A percentile compares a stretch with the other conserved stretches of the same genome.
Conservation (phyloP, 2,329 filamentous ascomycete species). For the Stenocarpella maydis region DNA sequence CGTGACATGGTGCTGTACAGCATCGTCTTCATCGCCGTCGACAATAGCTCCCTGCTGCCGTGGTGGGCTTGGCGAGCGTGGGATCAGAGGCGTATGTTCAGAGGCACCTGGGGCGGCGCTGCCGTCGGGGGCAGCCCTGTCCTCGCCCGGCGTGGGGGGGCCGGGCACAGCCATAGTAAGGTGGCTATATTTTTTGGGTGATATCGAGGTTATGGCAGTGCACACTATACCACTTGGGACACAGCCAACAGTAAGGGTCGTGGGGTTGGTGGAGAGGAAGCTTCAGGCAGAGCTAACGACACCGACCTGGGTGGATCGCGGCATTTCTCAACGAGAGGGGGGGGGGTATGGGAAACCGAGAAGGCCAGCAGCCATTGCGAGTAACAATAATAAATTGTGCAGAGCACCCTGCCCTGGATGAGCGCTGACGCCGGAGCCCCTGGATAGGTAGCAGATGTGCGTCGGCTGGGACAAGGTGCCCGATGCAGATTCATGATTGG, state of each 20-base stretch:
- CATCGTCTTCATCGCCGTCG: slow-evolving; percentile 18
- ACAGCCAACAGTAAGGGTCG: not conserved
- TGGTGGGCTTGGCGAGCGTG: not conserved
- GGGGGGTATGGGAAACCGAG: not conserved
- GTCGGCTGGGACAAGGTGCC: not conserved
- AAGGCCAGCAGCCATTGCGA: slow-evolving; percentile 11
- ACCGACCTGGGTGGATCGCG: not conserved
- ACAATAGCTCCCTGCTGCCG: not conserved
- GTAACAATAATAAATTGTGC: not conserved
- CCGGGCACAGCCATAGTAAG: not conserved
- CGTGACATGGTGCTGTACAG: slow-evolving; percentile 36
- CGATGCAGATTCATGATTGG: slow-evolving; percentile 18
- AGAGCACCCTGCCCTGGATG: not conserved
- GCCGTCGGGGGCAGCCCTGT: slow-evolving; percentile 7
- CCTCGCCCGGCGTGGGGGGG: not conserved
- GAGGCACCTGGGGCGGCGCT: slow-evolving; percentile 32
- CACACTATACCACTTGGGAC: not conserved
- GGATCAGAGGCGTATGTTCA: slow-evolving; percentile 43
- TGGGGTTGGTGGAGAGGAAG: not conserved
- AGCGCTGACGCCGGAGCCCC: not conserved
- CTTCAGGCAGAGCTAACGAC: not conserved
- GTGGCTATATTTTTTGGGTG: not conserved
- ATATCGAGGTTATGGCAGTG: not conserved
- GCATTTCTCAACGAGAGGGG: not conserved
- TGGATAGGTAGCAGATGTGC: not conserved